Evolutionary conservation across 768 basidiomycete species (phyloP), one percentile per base, ranked within the genome.

Genomic region (Boletus sensibilis): DNA sequence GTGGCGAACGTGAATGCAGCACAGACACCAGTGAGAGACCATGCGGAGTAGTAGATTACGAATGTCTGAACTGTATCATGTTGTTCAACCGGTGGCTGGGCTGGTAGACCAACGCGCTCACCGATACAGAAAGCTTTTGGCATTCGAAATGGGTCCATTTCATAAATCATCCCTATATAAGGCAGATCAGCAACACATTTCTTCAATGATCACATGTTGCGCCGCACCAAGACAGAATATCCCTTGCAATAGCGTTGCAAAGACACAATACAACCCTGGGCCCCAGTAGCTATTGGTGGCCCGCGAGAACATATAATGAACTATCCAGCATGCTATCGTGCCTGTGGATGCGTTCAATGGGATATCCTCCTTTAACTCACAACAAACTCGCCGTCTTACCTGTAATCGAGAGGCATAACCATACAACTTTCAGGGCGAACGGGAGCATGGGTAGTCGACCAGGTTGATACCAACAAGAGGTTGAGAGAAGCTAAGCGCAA

Each of bases 91-190:
- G 60, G 64, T 29, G 25, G 21, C 2, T 38, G 18, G 11, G 41
- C 56, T 38, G 4, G 43, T 48, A 35, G 23, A 25, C 18, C 21
- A 43, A 43, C 13, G 10, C 8, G 20, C 78, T 57, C 61, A 84
- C 84, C 75, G 35, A 81, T 69, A 62, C 87, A 88, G 59, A 88
- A 87, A 29, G 65, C 60, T 35, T 64, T 70, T 10, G 85, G 83
- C 85, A 88, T 88, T 20, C 56, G 64, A 47, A 72, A 74, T 1
- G 86, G 83, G 59, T 84, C 74, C 86, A 88, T 87, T 49, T 71
- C 68, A 77, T 82, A 87, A 14, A 84, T 75, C 70, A 88, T 78
- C 12, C 86, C 87, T 87, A 47, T 23, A 34, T 9, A 21, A 60
- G 20, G 18, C 18, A 49, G 13, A 37, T 58, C 25, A 62, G 43